Conservation (phyloP, 1,139 yeast genomes). For the Zygotorulaspora mrakii region DNA sequence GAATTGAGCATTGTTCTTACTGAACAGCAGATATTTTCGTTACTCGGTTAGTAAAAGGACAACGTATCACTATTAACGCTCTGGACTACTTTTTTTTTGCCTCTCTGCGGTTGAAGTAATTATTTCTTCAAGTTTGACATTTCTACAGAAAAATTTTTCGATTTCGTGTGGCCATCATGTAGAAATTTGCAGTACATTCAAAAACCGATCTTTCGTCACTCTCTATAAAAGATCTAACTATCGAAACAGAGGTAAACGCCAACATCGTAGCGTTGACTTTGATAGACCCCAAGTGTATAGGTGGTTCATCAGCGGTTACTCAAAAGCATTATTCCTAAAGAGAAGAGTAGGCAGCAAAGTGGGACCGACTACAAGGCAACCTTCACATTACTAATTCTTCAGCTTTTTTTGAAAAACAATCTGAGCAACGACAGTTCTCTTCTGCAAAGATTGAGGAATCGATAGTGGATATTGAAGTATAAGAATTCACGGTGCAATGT, state of each 20-base stretch:
- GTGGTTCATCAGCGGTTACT: not conserved
- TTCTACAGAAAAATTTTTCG: slow-evolving; percentile 13
- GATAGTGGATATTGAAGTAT: not conserved
- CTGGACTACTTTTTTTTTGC: too few relatives aligned
- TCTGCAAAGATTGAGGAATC: not conserved
- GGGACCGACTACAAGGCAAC: too few relatives aligned
- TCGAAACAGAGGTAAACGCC: slow-evolving; percentile 1
- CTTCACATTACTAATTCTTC: too few relatives aligned
- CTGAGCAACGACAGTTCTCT: too few relatives aligned
- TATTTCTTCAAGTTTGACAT: not conserved
- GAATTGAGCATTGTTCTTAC: too few relatives aligned
- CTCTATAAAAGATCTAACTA: not conserved
- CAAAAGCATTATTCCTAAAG: too few relatives aligned
- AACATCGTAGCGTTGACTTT: not conserved
- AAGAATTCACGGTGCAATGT: slow-evolving; percentile 6
- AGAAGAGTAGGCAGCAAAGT: too few relatives aligned
- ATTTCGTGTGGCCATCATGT: slow-evolving; percentile 5
- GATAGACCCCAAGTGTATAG: not conserved
- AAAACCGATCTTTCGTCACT: slow-evolving; percentile 5
- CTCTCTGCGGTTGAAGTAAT: not conserved
- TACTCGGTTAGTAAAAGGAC: too few relatives aligned
- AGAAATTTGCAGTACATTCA: not conserved
- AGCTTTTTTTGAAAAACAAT: too few relatives aligned
- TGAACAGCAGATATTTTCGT: too few relatives aligned
- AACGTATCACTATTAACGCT: not conserved